Conservation (phyloP, 2,329 filamentous ascomycete species). For the Aspergillus nomiae region DNA sequence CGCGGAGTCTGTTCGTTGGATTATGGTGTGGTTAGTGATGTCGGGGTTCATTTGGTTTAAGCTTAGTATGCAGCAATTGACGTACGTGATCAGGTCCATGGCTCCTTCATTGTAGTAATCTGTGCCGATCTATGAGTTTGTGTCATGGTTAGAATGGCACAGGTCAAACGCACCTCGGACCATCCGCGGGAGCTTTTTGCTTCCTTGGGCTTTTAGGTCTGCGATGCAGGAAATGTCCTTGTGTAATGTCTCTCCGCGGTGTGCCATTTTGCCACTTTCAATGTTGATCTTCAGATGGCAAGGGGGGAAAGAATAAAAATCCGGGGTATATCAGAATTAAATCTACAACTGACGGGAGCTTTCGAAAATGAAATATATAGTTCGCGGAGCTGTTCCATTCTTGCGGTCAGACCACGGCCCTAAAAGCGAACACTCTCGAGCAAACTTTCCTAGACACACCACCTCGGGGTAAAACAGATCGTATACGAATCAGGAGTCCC, state of each 20-base stretch:
- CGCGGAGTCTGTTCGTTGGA: conserved; percentile 40
- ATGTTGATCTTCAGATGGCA: not conserved
- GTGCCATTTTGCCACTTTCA: conserved; percentile 27
- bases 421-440: not conserved
- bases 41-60: not conserved
- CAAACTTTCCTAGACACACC: too few species aligned
- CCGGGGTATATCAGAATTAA: not conserved
- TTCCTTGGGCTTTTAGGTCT: conserved; percentile 46
- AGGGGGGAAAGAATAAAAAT: not conserved
- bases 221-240: conserved; percentile 34
- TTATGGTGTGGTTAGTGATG: not conserved
- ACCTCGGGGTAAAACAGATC: too few species aligned
- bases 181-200: conserved; percentile 43
- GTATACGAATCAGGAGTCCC: not conserved
- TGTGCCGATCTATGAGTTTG: conserved; percentile 17
- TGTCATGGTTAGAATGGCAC: not conserved
- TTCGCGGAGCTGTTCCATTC: not conserved
- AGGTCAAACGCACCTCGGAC: conserved; percentile 33
- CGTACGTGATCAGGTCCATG: conserved; percentile 55
- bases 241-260: conserved; percentile 32
- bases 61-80: not conserved
- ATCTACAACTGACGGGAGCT: not conserved
- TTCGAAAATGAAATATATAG: not conserved
- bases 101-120: conserved; percentile 63
- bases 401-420: not conserved